These are phyloP conservation scores for Exserohilum rostratum DNA, from an alignment of 2,329 filamentous ascomycete genomes.

Conservation along the genomic window DNA sequence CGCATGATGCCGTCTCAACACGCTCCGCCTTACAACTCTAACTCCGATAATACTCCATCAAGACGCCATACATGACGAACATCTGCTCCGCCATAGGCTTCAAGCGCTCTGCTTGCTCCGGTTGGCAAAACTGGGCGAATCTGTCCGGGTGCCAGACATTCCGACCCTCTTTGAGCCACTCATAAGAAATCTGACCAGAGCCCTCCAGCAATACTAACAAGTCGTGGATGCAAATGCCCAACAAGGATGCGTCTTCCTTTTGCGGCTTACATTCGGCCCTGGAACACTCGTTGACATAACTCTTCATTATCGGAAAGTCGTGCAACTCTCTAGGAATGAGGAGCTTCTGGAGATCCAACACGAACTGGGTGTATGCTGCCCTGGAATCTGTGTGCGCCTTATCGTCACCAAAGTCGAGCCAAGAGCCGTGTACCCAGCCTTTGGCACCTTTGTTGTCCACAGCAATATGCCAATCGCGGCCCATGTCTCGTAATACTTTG, in stretches of 20 bases:
- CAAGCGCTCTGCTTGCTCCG: slow-evolving; percentile 26
- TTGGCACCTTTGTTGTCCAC: slow-evolving; percentile 13
- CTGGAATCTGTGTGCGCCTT: slow-evolving; percentile 17
- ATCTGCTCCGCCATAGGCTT: slow-evolving; percentile 33
- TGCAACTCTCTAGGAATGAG: slow-evolving; percentile 22
- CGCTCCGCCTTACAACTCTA: background rate
- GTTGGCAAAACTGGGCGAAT: slow-evolving; percentile 35
- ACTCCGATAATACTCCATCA: slow-evolving; percentile 28
- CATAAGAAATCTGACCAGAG: slow-evolving; percentile 27
- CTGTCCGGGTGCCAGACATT: slow-evolving; percentile 44
- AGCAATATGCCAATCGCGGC: slow-evolving; percentile 32
- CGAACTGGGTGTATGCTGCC: slow-evolving; percentile 26
- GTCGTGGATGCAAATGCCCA: slow-evolving; percentile 41
- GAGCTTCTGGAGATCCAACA: slow-evolving; percentile 21
- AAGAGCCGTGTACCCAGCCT: slow-evolving; percentile 36
- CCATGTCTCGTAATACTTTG: slow-evolving; percentile 31
- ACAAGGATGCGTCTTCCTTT: slow-evolving; percentile 18
- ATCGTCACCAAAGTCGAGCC: slow-evolving; percentile 29
- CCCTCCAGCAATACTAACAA: slow-evolving; percentile 33
- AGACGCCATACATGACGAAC: slow-evolving; percentile 37
- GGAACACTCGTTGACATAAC: slow-evolving; percentile 31
- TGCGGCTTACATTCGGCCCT: slow-evolving; percentile 22
- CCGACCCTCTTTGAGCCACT: slow-evolving; percentile 36
- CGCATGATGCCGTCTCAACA: too few relatives aligned
- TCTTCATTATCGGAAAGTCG: slow-evolving; percentile 26